Evolutionary conservation across 768 basidiomycete species (phyloP).

Genomic region (Xerocomellus intermedius): DNA sequence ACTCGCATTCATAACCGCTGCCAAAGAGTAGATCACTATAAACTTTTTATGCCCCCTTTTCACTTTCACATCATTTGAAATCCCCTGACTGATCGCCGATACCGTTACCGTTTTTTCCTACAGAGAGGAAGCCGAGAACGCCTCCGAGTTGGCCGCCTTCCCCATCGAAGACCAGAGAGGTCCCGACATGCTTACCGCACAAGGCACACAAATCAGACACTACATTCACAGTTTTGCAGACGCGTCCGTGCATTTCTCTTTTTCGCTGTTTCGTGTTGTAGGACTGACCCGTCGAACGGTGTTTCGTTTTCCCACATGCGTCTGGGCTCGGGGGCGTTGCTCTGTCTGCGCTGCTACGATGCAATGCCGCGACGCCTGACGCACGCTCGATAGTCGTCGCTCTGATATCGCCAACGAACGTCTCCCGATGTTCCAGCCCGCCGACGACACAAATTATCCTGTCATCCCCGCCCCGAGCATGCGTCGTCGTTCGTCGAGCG

Average conservation of each 20-base stretch:
- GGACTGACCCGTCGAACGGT: background rate
- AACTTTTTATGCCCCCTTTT: background rate
- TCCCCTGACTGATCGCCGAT: background rate
- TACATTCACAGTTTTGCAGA: conserved; percentile 74
- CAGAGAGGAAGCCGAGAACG: conserved; percentile 79
- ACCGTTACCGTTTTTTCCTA: background rate
- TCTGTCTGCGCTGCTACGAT: too few species aligned
- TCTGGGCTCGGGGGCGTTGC: too few species aligned
- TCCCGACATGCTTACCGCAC: conserved; percentile 60
- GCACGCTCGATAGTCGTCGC: conserved; percentile 48
- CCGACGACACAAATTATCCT: conserved; percentile 32
- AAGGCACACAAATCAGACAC: conserved; percentile 54
- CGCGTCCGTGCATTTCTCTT: conserved; percentile 50
- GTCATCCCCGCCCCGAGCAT: conserved; percentile 66
- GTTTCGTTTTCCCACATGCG: background rate
- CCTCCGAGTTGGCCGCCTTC: conserved; percentile 55
- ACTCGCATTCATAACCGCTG: background rate
- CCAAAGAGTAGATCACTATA: background rate
- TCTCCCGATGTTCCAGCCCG: conserved; percentile 54
- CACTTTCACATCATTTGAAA: background rate
- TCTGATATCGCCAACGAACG: conserved; percentile 76
- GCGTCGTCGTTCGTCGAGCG: conserved; percentile 42
- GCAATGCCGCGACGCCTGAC: too few species aligned
- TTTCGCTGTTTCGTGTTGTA: background rate
- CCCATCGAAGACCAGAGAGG: conserved; percentile 40